Conservation (phyloP, 2,329 filamentous ascomycete genomes). For the Fusarium nelsonii region DNA sequence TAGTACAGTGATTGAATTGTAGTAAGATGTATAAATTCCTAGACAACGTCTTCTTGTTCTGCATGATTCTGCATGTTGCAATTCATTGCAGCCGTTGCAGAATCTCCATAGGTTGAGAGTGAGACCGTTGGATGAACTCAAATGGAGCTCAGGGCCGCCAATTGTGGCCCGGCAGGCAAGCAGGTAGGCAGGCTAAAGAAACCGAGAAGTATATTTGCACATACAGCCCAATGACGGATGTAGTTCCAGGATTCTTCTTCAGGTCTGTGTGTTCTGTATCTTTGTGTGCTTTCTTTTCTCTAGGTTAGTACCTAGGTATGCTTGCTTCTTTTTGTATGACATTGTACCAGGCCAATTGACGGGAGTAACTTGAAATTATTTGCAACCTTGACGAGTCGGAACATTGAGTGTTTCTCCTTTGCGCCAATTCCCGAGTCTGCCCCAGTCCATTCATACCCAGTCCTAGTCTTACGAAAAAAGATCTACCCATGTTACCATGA, state of each 20-base stretch:
- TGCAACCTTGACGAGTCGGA: slow-evolving; percentile 7
- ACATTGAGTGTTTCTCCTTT: slow-evolving; percentile 30
- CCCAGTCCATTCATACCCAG: neutral
- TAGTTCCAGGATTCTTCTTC: neutral
- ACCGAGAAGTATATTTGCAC: slow-evolving; percentile 2
- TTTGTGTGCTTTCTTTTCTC: neutral
- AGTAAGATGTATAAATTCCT: no score
- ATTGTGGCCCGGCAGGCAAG: neutral
- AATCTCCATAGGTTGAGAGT: neutral
- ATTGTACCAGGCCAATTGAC: slow-evolving; percentile 1
- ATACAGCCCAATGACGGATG: neutral
- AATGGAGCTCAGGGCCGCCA: neutral
- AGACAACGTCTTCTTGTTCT: neutral
- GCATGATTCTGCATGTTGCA: slow-evolving; percentile 10
- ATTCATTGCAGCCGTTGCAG: slow-evolving; percentile 3
- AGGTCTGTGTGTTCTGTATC: neutral
- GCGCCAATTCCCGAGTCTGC: slow-evolving; percentile 19
- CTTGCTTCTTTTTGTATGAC: slow-evolving; percentile 9
- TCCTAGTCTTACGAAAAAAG: slow-evolving; percentile 2
- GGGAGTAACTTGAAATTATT: slow-evolving; percentile 1
- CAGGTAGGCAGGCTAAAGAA: slow-evolving; percentile 6
- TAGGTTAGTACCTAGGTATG: neutral
- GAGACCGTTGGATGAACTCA: neutral
- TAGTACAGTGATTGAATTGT: neutral
- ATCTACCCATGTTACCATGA: slow-evolving; percentile 2